Conservation (phyloP, 768 basidiomycete species). For the Gloeophyllum trabeum region DNA sequence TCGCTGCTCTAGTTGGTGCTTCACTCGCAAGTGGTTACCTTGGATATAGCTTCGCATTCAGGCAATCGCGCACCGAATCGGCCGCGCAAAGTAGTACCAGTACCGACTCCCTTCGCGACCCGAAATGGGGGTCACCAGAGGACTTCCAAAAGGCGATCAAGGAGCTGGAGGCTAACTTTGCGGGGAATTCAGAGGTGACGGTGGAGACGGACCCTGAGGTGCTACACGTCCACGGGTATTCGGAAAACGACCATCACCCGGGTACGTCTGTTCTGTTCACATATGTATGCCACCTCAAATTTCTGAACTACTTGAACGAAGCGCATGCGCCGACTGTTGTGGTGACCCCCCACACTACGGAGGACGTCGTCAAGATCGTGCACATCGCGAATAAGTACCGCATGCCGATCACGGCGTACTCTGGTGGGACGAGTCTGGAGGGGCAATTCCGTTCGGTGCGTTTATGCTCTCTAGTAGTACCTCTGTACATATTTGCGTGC, state of each 20-base stretch:
- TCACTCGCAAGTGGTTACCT: too few species aligned
- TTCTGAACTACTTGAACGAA: too few species aligned
- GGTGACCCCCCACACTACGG: constrained; percentile 56
- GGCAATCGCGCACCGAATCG: too few species aligned
- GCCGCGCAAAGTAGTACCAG: too few species aligned
- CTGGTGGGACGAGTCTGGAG: constrained; percentile 76
- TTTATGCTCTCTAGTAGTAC: constrained; percentile 2
- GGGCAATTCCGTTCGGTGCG: constrained; percentile 62
- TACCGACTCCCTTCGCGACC: background rate
- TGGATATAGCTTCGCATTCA: too few species aligned
- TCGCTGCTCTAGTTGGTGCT: too few species aligned
- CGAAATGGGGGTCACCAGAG: constrained; percentile 12
- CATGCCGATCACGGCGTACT: constrained; percentile 72
- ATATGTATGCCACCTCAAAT: too few species aligned
- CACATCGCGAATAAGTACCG: constrained; percentile 61
- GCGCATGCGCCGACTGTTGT: constrained; percentile 44
- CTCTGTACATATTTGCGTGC: background rate
- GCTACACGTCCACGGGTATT: constrained; percentile 15
- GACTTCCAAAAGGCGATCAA: constrained; percentile 17
- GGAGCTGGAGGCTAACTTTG: constrained; percentile 10
- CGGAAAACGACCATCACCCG: constrained; percentile 11
- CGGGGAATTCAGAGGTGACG: background rate
- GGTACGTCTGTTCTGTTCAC: constrained; percentile 5
- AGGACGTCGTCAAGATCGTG: constrained; percentile 75
- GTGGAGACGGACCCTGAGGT: constrained; percentile 13